Conservation (phyloP, 345 rosid genomes). For the Eucalyptus cloeziana region DNA sequence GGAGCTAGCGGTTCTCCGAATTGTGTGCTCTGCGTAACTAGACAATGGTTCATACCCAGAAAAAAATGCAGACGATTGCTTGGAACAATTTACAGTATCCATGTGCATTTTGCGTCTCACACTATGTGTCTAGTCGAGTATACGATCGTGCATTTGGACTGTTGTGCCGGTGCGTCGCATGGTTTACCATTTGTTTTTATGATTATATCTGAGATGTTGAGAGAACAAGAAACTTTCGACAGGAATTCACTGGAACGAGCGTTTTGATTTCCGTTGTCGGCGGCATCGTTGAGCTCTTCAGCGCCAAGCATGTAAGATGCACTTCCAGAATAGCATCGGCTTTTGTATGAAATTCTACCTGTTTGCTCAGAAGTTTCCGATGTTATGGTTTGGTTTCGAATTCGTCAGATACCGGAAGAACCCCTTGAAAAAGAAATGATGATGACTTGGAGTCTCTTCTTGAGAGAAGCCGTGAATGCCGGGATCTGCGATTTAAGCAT, state of each 20-base stretch:
- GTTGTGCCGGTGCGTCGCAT: neutral
- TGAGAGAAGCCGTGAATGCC: slow-evolving; percentile 5
- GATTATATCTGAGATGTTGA: neutral
- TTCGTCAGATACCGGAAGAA: slow-evolving; percentile 48
- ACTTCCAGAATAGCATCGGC: neutral
- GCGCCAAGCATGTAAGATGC: slow-evolving; percentile 40
- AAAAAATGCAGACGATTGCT: neutral
- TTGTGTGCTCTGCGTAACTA: neutral
- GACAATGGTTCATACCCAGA: neutral
- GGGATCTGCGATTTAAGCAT: neutral
- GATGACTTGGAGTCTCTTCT: slow-evolving; percentile 18
- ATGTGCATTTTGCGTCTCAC: neutral
- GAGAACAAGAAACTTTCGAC: neutral
- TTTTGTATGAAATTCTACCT: neutral
- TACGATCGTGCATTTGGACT: neutral
- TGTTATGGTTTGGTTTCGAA: neutral
- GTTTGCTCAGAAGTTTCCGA: neutral
- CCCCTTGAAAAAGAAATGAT: slow-evolving; percentile 38
- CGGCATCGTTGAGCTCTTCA: slow-evolving; percentile 80
- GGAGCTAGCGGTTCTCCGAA: neutral
- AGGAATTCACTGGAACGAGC: slow-evolving; percentile 45
- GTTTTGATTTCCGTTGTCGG: slow-evolving; percentile 63
- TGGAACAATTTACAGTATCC: neutral
- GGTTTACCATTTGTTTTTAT: neutral
- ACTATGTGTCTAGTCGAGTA: neutral